Evolutionary conservation across 352 stramenopile genomes (phyloP).

Genomic region (Globisporangium camurandrum): DNA sequence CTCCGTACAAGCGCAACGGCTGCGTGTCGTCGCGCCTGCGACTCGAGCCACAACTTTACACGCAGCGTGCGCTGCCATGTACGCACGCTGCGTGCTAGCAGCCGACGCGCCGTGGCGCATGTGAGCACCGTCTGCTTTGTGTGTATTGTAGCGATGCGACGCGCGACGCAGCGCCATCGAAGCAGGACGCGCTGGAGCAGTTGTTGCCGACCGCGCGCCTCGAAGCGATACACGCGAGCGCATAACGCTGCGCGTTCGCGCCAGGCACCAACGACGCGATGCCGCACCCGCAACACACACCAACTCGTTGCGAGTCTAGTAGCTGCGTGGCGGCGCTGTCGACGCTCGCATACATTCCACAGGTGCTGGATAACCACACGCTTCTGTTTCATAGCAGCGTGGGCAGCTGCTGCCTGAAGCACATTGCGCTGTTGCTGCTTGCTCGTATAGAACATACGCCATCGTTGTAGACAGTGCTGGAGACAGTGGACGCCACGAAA

Average conservation of each 20-base stretch:
- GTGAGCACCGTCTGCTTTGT: neutral
- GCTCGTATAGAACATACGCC: neutral
- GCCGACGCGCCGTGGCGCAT: neutral
- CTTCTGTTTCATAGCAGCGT: no score
- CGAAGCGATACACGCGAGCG: neutral
- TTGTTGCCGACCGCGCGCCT: neutral
- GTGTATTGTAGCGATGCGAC: neutral
- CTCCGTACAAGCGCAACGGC: neutral
- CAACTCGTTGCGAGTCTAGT: neutral
- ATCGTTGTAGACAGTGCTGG: slow-evolving; percentile 3
- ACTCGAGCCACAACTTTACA: slow-evolving; percentile 5
- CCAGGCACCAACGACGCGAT: neutral
- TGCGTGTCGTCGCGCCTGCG: neutral
- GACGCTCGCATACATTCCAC: neutral
- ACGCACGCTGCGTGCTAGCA: neutral
- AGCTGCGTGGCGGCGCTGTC: neutral
- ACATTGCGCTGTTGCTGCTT: slow-evolving; percentile 1
- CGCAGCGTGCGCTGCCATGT: slow-evolving; percentile 4
- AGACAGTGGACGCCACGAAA: slow-evolving; percentile 14
- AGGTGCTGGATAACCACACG: slow-evolving; percentile 1
- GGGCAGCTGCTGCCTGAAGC: neutral
- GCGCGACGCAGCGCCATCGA: neutral
- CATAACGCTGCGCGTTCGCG: neutral
- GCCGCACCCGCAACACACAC: neutral
- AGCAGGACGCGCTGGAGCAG: neutral